Evolutionary conservation across 2,329 filamentous ascomycete species (phyloP), one percentile per base, ranked within the genome.

Genomic region (Neoarthrinium moseri): DNA sequence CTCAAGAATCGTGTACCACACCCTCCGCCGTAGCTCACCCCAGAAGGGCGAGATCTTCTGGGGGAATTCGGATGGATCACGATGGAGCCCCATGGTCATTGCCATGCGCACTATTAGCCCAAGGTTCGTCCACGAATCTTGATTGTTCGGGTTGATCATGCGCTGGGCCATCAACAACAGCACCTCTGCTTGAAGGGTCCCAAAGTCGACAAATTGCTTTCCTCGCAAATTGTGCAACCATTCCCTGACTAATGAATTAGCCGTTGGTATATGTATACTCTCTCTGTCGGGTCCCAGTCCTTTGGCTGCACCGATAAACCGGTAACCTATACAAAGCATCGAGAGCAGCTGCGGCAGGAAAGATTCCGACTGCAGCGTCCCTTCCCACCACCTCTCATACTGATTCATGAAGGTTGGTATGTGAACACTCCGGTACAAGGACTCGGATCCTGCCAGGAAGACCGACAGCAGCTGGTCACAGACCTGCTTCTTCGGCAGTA

Each of bases 61-160:
- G 21, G 70, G 66, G 45, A 75, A 79, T 51, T 81, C 78, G 12
- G 73, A 73, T 3, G 78, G 76, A 43, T 81, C 78, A 4, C 77
- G 70, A 52, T 81, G 78, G 37, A 81, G 63, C 3, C 77, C 78
- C 76, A 81, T 80, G 3, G 73, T 75, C 77, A 81, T 81, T 23
- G 76, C 78, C 66, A 78, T 75, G 13, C 78, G 73, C 5, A 80
- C 70, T 33, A 81, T 72, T 43, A 72, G 70, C 5, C 78, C 78
- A n/a, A 81, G 62, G 45, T 78, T 74, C 12, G 72, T 70, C 78
- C 78, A 81, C 0, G 72, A 67, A 42, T 77, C 73, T 43, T 79
- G 73, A 26, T 73, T 67, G 6, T 71, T 69, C 7, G 68, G 63
- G 18, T 68, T 68, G 5, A 76, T 74, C 67, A 78, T 74, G 44